Evolutionary conservation across 2,329 filamentous ascomycete species (phyloP).

Genomic region (Cercospora sp.): DNA sequence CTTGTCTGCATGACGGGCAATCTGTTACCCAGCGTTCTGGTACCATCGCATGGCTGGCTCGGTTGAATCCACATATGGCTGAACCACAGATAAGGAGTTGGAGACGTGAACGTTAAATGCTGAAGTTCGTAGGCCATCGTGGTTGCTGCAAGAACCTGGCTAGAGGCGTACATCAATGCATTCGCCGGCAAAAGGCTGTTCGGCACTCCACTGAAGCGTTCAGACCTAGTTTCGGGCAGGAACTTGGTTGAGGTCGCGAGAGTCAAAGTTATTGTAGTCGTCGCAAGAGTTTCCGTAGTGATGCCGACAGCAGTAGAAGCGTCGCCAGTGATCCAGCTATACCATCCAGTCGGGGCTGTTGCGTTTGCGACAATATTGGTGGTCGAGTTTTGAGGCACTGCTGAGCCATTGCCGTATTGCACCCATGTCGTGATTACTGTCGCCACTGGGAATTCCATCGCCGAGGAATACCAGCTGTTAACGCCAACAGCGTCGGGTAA

Average conservation of each 20-base stretch:
- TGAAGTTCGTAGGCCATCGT: conserved; percentile 9
- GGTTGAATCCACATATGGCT: conserved; percentile 4
- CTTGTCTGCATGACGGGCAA: conserved; percentile 2
- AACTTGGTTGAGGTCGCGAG: not conserved
- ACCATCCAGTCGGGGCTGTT: conserved; percentile 6
- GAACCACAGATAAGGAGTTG: conserved; percentile 4
- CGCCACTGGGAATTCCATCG: conserved; percentile 6
- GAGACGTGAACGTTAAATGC: conserved; percentile 6
- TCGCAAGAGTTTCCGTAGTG: not conserved
- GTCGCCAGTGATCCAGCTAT: conserved; percentile 10
- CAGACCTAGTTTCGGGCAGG: not conserved
- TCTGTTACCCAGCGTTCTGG: not conserved
- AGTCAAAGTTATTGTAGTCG: not conserved
- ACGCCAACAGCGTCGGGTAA: conserved; percentile 1
- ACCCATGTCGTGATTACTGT: conserved; percentile 9
- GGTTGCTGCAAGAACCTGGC: conserved; percentile 1
- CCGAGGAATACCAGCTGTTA: conserved; percentile 2
- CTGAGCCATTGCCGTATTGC: conserved; percentile 6
- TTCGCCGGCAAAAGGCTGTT: not conserved
- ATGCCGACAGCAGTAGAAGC: not conserved
- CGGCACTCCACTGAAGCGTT: conserved; percentile 4
- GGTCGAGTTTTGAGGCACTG: conserved; percentile 8
- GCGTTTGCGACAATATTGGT: not conserved
- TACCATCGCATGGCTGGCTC: conserved; percentile 1
- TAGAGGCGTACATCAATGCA: conserved; percentile 9